A percentile compares a stretch with the other conserved stretches of the same genome.
Evolutionary conservation across 495 filamentous ascomycete genomes (phyloP).

Genomic region (Tricharina praecox): DNA sequence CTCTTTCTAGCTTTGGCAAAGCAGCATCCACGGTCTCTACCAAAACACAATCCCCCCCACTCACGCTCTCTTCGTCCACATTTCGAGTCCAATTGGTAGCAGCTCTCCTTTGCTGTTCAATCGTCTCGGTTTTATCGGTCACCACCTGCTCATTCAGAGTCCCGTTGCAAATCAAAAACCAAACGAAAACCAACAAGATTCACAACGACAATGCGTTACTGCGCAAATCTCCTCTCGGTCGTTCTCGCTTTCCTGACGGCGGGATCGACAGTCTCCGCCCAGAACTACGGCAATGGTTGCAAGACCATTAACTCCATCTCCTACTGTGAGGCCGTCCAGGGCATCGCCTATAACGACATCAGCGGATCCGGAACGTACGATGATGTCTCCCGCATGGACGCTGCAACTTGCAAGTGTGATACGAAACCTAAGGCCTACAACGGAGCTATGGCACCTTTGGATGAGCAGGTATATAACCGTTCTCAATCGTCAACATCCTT

Average conservation of each 20-base stretch:
- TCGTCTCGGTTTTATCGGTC: background rate
- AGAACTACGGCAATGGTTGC: background rate
- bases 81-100: background rate
- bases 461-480: slow-evolving; percentile 54
- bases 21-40: background rate
- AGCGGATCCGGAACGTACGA: slow-evolving; percentile 41
- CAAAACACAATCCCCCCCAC: background rate
- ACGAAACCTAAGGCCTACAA: slow-evolving; percentile 34
- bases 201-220: background rate
- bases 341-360: slow-evolving; percentile 44
- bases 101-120: background rate
- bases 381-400: slow-evolving; percentile 41
- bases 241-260: background rate
- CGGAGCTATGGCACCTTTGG: slow-evolving; percentile 44
- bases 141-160: too few species aligned
- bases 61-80: background rate
- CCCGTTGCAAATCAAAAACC: background rate
- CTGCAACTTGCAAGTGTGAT: slow-evolving; percentile 36
- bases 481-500: too few species aligned
- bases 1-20: background rate
- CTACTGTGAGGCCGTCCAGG: slow-evolving; percentile 30
- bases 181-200: background rate
- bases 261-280: too few species aligned
- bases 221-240: background rate
- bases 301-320: background rate